Base-by-base conservation (phyloP, 768 basidiomycete species). In the Vishniacozyma victoriae region DNA sequence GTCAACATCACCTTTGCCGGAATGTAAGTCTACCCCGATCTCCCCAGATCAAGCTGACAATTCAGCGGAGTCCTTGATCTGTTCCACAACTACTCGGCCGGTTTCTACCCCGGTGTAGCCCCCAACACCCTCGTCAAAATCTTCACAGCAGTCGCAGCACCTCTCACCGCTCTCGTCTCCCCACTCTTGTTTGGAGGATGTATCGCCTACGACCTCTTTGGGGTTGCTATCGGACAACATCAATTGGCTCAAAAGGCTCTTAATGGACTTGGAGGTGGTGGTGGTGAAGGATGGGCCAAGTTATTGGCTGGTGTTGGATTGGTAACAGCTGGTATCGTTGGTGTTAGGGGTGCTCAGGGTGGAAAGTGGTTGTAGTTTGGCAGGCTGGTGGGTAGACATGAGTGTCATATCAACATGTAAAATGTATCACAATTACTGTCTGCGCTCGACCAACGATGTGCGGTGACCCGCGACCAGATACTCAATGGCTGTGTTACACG, bases 1-100 rank as follows among this genome's bases (percentile, higher is more conserved):
- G 46, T 63, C 35, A 59, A 55, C 19, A 60, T 65, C 50, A 67
- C 65, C 18, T 70, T 70, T 47, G 65, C 68, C 12, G 68, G 68
- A 20, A 54, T 69, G 55, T 64, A 48, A 54, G 59, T 59, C 15
- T n/a, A n/a, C n/a, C n/a, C 29, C 39, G 35, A 36, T 44, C 24
- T 16, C 46, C 37, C 29, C 24, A n/a, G 12, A 19, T 2, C 20
- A 19, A 4, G 37, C 7, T 42, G 14, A 22, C 29, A 37, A 19
- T 19, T 16, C 26, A 55, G 52, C 31, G 59, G 60, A 22, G 35
- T 68, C n/a, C 59, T 62, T 13, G 66, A 62, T 41, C 22, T 64
- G 15, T 54, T 70, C 54, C 68, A 70, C 57, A 70, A 70, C 59
- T 46, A 51, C 31, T 39, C 60, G 15, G 59, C 59, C 35, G 68